Percentiles rank a stretch among this genome's conserved stretches.
phyloP scores from a whole-genome alignment of 441 rosid species.

The Mallotus repandus region DNA sequence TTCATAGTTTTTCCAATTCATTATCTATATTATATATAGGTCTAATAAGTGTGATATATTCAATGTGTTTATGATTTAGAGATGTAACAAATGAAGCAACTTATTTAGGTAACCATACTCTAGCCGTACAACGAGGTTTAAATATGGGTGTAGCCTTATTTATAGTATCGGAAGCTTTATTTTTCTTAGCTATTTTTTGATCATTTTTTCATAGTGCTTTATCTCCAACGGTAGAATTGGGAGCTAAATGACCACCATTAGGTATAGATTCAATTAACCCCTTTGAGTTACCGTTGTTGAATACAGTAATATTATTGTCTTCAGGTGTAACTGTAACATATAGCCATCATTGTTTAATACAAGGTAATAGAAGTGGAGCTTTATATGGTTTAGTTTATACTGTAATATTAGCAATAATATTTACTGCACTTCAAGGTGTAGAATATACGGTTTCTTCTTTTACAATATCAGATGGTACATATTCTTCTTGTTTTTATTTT shows the following conservation, averaged over 20 bases:
- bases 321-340: conserved; percentile 8
- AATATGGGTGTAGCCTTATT: conserved; percentile 7
- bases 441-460: conserved; percentile 5
- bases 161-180: background rate
- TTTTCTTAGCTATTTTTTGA: conserved; percentile 15
- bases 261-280: conserved; percentile 15
- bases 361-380: background rate
- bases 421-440: conserved; percentile 8
- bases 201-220: conserved; percentile 4
- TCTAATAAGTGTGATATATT: too few relatives aligned
- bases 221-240: conserved; percentile 10
- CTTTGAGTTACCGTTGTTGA: conserved; percentile 11
- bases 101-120: conserved; percentile 17
- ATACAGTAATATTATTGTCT: background rate
- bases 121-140: conserved; percentile 3
- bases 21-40: too few relatives aligned
- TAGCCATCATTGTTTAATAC: conserved; percentile 7
- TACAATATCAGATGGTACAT: too few relatives aligned
- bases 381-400: background rate
- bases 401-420: background rate
- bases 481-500: too few relatives aligned
- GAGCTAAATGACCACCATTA: conserved; percentile 17
- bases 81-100: conserved; percentile 9
- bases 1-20: background rate
- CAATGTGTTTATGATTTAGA: background rate